Conservation (phyloP, 306 rosid species). For the Amphicarpaea edgeworthii region DNA sequence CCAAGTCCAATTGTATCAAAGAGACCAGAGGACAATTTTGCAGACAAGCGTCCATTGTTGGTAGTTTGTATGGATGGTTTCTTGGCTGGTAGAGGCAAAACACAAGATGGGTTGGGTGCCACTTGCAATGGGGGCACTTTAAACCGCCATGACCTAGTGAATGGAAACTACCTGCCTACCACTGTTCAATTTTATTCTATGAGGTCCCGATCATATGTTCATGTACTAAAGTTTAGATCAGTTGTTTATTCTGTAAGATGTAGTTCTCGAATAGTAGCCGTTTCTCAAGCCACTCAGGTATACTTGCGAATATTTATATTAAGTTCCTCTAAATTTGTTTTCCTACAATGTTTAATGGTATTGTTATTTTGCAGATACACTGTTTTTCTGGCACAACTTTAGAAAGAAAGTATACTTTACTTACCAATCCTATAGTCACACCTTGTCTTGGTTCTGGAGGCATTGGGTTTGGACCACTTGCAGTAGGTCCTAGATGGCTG, state of each 20-base stretch:
- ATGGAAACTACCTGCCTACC: slow-evolving; percentile 63
- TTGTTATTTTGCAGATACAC: slow-evolving; percentile 68
- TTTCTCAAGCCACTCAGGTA: slow-evolving; percentile 84
- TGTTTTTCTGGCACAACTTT: slow-evolving; percentile 71
- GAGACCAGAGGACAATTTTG: slow-evolving; percentile 62
- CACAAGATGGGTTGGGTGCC: slow-evolving; percentile 53
- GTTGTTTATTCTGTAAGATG: slow-evolving; percentile 77
- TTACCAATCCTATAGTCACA: slow-evolving; percentile 65
- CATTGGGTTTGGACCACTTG: slow-evolving; percentile 82
- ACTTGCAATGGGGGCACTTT: slow-evolving; percentile 51
- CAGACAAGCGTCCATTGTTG: slow-evolving; percentile 69
- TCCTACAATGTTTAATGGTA: slow-evolving; percentile 29
- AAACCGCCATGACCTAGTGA: slow-evolving; percentile 57
- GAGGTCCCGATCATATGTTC: slow-evolving; percentile 70
- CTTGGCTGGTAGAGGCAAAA: slow-evolving; percentile 51
- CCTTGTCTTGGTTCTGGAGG: slow-evolving; percentile 67
- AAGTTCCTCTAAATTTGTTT: slow-evolving; percentile 23
- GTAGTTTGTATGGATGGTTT: slow-evolving; percentile 69
- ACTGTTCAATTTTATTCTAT: slow-evolving; percentile 76
- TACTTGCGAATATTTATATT: slow-evolving; percentile 7
- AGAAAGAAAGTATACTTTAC: slow-evolving; percentile 73
- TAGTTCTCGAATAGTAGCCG: slow-evolving; percentile 77
- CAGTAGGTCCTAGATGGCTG: slow-evolving; percentile 86
- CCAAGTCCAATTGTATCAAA: slow-evolving; percentile 65
- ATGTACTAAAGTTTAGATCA: slow-evolving; percentile 76